Base-by-base conservation (phyloP, 2,329 filamentous ascomycete genomes). In the Hymenoscyphus infarciens region DNA sequence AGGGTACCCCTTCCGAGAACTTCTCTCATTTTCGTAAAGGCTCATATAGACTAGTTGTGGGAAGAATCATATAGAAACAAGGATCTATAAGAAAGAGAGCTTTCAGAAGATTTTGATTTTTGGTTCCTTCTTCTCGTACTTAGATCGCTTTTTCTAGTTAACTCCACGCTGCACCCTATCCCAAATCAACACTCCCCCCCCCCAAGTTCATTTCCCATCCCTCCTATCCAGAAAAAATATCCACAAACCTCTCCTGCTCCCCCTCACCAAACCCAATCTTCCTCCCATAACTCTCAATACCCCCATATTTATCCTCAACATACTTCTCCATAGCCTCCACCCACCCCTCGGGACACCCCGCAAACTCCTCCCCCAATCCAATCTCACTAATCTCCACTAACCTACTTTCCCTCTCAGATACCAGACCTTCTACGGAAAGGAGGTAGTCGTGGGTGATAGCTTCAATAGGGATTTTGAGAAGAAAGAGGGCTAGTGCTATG, bases 341-440 rank as follows among this genome's bases (percentile, higher is more conserved):
- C 77, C 93, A 87, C 2, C 84, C 82, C 4, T 77, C 74, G 2
- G 87, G 83, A 68, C 89, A 91, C 25, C 81, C 79, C 0, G 84
- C 88, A 80, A 92, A 96, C 2, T 87, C 84, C n/a, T 88, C 85
- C 0, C 86, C 82, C 58, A 96, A 77, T 0, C 92, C 91, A 67
- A 95, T 85, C 56, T 83, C 81, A 3, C 77, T 74, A 60, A 96
- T 88, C 75, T 96, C 91, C 56, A 78, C 76, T 66, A 94, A 71
- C 59, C 89, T 82, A 70, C 82, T 80, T 61, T 85, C 84, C 67
- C 82, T 82, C 71, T 92, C 88, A 0, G 81, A 74, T 35, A 79
- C 77, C 13, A 95, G 79, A 45, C 85, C 83, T 61, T 83, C 80
- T 63, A 82, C 80, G 2, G 88, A 91, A 27, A 88, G 80, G 63